phyloP scores from a whole-genome alignment of 768 basidiomycete species.

The Termitomyces sp. region DNA sequence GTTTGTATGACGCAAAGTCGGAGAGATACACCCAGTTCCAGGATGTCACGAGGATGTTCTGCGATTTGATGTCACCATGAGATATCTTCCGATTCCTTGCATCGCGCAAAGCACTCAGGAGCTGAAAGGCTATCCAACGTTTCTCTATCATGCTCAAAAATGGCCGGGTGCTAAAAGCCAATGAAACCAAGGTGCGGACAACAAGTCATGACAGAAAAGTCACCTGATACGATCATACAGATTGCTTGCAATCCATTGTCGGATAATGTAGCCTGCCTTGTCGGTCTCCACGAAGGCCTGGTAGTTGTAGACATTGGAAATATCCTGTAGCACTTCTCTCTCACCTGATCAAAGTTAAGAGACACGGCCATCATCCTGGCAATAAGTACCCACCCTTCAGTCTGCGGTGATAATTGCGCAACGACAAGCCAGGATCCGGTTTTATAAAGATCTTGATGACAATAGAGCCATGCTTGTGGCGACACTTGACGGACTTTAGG shows the following conservation, averaged over 20 bases:
- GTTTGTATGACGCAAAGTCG: slow-evolving; percentile 95
- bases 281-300: slow-evolving; percentile 92
- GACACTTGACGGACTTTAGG: slow-evolving; percentile 81
- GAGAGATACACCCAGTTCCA: slow-evolving; percentile 95
- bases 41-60: slow-evolving; percentile 93
- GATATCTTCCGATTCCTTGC: slow-evolving; percentile 83
- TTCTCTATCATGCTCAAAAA: slow-evolving; percentile 91
- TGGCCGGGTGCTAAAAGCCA: slow-evolving; percentile 74
- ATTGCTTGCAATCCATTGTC: slow-evolving; percentile 93
- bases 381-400: slow-evolving; percentile 59
- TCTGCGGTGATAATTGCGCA: slow-evolving; percentile 67
- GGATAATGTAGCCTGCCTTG: slow-evolving; percentile 89
- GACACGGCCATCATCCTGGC: background rate
- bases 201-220: slow-evolving; percentile 17
- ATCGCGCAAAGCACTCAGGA: slow-evolving; percentile 80
- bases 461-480: slow-evolving; percentile 76
- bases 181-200: background rate
- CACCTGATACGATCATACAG: slow-evolving; percentile 97
- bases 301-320: slow-evolving; percentile 86
- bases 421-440: slow-evolving; percentile 78
- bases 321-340: slow-evolving; percentile 75
- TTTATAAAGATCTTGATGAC: slow-evolving; percentile 96
- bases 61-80: slow-evolving; percentile 97
- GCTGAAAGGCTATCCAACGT: slow-evolving; percentile 96
- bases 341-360: slow-evolving; percentile 56